Evolutionary conservation across 306 rosid genomes (phyloP), one percentile per base, ranked within the genome.

Genomic region (Rosa lucieae): DNA sequence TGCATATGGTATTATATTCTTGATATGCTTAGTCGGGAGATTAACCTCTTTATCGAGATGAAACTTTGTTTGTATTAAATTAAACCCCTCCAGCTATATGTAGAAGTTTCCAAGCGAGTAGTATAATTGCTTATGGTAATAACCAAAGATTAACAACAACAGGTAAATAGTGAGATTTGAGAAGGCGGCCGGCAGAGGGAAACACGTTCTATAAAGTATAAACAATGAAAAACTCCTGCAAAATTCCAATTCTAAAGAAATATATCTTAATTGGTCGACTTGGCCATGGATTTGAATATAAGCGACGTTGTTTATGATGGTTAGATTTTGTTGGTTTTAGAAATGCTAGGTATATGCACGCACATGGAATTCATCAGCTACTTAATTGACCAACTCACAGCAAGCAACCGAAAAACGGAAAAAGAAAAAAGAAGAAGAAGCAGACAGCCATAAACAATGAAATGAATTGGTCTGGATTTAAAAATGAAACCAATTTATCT

Each of bases 371-470:
- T 63, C 37, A 32, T 32, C 20, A 66, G 70, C 70, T 14, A 66
- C 70, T 66, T 66, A 39, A 35, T 39, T 66, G 70, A 15, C 46
- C 11, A 37, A 37, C 70, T 51, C 21, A 40, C 21, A 40, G 35
- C 67, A 42, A 58, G 40, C 14, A 13, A 39, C 10, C 37, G 40
- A 20, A 42, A 20, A 8, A 48, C 17, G 20, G 1, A 10, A 4
- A 17, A 4, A 10, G 15, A 35, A 5, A 10, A 29, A 7, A 52
- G 14, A 26, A 10, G 5, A 18, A 39, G 67, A 39, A 53, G 63
- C 52, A 11, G 76, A 72, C 63, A 72, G 32, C 76, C 18, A 73
- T 53, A 52, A 35, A 73, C 49, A 72, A 53, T n/a, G 20, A 5
- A 63, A 39, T 20, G 51, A 47, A 74, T 37, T 17, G 70, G 70